phyloP scores from a whole-genome alignment of 352 stramenopile species.

The Blastocystis sp. region DNA sequence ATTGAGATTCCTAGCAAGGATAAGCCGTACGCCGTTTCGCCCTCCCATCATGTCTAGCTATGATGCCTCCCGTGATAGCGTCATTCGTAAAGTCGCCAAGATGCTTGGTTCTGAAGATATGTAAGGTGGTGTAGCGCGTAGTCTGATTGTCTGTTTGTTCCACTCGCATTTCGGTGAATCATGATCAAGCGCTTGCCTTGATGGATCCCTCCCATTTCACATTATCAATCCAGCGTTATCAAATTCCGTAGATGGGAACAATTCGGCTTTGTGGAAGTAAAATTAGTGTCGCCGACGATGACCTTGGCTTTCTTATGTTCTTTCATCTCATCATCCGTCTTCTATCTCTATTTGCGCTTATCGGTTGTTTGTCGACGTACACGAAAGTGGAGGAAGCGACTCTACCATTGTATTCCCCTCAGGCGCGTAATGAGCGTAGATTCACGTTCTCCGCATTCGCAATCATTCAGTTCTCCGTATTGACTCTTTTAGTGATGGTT shows the following conservation, averaged over 20 bases:
- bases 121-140: constrained; percentile 10
- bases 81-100: constrained; percentile 59
- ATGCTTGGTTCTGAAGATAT: constrained; percentile 63
- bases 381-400: not conserved
- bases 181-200: not conserved
- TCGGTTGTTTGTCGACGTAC: not conserved
- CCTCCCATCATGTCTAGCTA: constrained; percentile 20
- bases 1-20: constrained; percentile 70
- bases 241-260: constrained; percentile 1
- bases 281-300: constrained; percentile 19
- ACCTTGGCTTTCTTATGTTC: constrained; percentile 35
- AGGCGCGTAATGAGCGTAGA: constrained; percentile 5
- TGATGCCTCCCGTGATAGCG: constrained; percentile 58
- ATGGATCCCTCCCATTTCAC: not conserved
- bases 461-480: constrained; percentile 12
- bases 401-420: not conserved
- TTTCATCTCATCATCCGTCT: constrained; percentile 28
- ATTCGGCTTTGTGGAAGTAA: constrained; percentile 20
- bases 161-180: not conserved
- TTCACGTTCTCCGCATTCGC: constrained; percentile 14
- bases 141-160: constrained; percentile 17
- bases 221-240: not conserved
- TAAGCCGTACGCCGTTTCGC: constrained; percentile 48
- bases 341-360: not conserved
- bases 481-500: constrained; percentile 18